These are phyloP conservation scores for Globisporangium heterothallicum DNA, from an alignment of 352 stramenopile species.

Conservation along the genomic window DNA sequence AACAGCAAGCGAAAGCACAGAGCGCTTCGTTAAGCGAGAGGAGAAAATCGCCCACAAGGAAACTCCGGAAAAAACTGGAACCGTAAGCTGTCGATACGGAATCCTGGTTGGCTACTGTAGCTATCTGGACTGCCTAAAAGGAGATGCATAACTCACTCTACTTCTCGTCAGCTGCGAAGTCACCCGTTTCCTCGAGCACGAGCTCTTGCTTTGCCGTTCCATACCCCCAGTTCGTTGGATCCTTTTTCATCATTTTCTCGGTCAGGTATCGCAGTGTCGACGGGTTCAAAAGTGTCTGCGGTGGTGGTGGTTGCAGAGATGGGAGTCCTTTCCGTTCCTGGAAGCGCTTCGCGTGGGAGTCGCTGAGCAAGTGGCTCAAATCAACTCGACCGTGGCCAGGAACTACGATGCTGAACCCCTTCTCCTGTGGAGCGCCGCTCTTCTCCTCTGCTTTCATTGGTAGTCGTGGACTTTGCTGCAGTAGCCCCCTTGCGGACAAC, in stretches of 20 bases:
- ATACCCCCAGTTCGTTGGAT: constrained; percentile 18
- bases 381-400: constrained; percentile 45
- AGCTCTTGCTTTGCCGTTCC: constrained; percentile 24
- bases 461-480: neutral
- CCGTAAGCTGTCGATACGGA: neutral
- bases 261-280: constrained; percentile 49
- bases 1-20: constrained; percentile 23
- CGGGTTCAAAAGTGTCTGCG: constrained; percentile 50
- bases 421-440: neutral
- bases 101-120: too few relatives aligned
- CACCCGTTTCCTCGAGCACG: constrained; percentile 25
- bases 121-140: too few relatives aligned
- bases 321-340: constrained; percentile 25
- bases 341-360: constrained; percentile 35
- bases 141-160: constrained; percentile 9
- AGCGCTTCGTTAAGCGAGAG: neutral
- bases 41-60: neutral
- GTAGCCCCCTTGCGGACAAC: constrained; percentile 11
- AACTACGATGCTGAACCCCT: constrained; percentile 25
- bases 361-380: constrained; percentile 44
- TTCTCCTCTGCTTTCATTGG: constrained; percentile 26
- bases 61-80: constrained; percentile 4
- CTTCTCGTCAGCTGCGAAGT: constrained; percentile 24
- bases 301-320: constrained; percentile 6
- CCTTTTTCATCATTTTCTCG: constrained; percentile 45